phyloP scores from a whole-genome alignment of 257 asterid species.

The Handroanthus guayacan region DNA sequence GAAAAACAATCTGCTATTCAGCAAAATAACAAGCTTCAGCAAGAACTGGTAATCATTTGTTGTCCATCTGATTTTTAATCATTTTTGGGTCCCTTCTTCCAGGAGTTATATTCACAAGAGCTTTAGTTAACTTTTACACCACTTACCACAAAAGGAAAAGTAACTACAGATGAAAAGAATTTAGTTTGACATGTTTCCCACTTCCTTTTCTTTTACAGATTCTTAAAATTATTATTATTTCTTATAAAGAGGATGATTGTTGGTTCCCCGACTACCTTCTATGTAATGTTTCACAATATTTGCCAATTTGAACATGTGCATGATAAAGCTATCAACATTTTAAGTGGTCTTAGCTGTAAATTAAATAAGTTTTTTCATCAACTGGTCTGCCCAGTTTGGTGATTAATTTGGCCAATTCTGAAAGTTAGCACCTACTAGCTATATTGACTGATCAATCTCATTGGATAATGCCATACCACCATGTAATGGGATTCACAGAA shows the following conservation, averaged over 20 bases:
- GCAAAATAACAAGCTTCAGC: constrained; percentile 84
- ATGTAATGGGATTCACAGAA: constrained; percentile 21
- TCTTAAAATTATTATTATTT: not conserved
- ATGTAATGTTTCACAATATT: not conserved
- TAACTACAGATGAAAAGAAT: not conserved
- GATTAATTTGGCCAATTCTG: not conserved
- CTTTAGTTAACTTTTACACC: not conserved
- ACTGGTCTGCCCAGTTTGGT: not conserved
- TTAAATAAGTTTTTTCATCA: not conserved
- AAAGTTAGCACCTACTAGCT: not conserved
- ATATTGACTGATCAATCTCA: not conserved
- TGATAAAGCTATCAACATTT: constrained; percentile 5
- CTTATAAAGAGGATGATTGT: no score
- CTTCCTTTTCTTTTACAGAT: not conserved
- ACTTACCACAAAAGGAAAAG: not conserved
- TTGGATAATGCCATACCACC: not conserved
- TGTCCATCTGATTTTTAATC: constrained; percentile 20
- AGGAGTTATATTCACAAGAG: not conserved
- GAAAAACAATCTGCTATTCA: constrained; percentile 72
- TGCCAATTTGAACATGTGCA: constrained; percentile 2
- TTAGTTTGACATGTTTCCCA: not conserved
- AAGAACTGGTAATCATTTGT: constrained; percentile 55
- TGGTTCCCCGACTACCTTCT: no score
- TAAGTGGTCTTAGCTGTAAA: constrained; percentile 15
- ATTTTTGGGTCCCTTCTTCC: constrained; percentile 16